Percentiles rank a stretch among this genome's conserved stretches.
Conservation (phyloP, 1,284 basidiomycete species). For the Ceratobasidium sp. region DNA sequence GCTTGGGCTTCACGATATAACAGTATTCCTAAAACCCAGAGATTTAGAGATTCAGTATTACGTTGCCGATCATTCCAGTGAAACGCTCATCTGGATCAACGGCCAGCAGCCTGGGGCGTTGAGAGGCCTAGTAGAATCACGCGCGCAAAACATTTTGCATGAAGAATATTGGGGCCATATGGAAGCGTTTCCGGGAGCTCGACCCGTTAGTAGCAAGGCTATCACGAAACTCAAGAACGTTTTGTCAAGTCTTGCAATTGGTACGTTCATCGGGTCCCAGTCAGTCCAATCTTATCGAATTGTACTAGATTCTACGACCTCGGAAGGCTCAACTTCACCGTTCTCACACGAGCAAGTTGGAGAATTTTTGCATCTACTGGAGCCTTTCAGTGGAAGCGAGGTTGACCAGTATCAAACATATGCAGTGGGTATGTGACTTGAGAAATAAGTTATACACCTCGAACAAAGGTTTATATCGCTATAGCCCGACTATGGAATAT, state of each 20-base stretch:
- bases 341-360: not conserved
- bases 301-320: not conserved
- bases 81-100: constrained; percentile 6
- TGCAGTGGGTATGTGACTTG: not conserved
- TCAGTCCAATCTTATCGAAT: not conserved
- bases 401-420: not conserved
- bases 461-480: not conserved
- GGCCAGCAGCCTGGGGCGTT: not conserved
- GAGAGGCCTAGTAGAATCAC: not conserved
- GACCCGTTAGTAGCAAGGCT: not conserved
- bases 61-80: not conserved
- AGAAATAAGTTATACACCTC: too few relatives aligned
- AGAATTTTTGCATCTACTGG: not conserved
- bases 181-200: constrained; percentile 1
- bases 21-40: not conserved
- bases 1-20: not conserved
- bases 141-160: not conserved
- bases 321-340: constrained; percentile 19
- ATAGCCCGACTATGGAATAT: constrained; percentile 19
- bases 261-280: not conserved
- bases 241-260: not conserved
- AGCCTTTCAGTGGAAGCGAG: not conserved
- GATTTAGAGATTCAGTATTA: not conserved
- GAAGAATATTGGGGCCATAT: constrained; percentile 22
- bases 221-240: not conserved